Percentiles rank a stretch among this genome's conserved stretches.
Evolutionary conservation across 805 yeast species (phyloP).

Genomic region (Starmerella roubikii): DNA sequence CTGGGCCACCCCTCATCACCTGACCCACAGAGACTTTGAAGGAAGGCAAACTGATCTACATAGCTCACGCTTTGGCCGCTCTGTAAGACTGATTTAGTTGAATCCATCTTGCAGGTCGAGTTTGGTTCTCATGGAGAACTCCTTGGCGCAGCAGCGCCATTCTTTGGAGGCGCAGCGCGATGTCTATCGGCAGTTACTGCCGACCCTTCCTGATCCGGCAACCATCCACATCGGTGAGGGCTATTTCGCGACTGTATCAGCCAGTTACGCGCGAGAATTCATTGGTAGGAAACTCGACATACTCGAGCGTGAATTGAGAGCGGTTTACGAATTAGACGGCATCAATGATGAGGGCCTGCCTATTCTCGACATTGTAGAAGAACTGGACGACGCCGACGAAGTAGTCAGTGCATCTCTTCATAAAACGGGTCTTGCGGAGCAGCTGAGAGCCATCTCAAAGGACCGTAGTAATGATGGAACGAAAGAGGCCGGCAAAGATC

Average conservation of each 20-base stretch:
- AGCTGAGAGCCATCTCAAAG: neutral
- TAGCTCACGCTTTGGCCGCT: too few species aligned
- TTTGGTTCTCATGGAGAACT: neutral
- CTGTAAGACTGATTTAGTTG: too few species aligned
- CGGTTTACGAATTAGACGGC: conserved; percentile 13
- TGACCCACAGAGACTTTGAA: too few species aligned
- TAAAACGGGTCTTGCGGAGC: conserved; percentile 22
- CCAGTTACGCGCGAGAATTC: conserved; percentile 15
- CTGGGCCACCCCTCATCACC: too few species aligned
- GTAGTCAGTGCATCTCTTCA: conserved; percentile 36
- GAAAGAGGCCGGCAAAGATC: neutral
- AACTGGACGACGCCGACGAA: conserved; percentile 72
- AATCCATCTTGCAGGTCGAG: too few species aligned
- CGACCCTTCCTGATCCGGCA: conserved; percentile 4
- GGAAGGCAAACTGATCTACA: too few species aligned
- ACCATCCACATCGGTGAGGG: conserved; percentile 23
- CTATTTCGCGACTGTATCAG: conserved; percentile 21
- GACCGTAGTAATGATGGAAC: neutral
- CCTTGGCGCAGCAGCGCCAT: neutral
- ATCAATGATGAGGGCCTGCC: conserved; percentile 41
- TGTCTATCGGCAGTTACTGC: conserved; percentile 8
- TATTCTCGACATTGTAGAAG: conserved; percentile 72
- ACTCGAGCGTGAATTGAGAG: conserved; percentile 10
- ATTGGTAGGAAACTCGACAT: conserved; percentile 13
- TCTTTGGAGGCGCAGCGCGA: conserved; percentile 4